Evolutionary conservation across 257 asterid genomes (phyloP).

Genomic region (Gentiana macrophylla): DNA sequence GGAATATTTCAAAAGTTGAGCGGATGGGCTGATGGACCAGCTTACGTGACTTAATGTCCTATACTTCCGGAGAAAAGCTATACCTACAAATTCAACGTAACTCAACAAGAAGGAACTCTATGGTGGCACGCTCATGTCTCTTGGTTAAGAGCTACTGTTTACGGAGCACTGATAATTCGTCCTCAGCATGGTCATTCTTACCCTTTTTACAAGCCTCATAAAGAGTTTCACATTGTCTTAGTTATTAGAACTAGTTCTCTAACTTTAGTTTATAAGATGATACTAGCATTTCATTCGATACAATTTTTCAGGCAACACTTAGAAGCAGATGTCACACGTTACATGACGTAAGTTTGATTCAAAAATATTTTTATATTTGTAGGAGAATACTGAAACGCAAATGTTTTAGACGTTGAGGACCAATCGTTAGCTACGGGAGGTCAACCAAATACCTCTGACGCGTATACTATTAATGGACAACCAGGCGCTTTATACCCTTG

Average conservation of each 20-base stretch:
- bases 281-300: no score
- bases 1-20: constrained; percentile 54
- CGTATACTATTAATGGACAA: constrained; percentile 56
- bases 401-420: constrained; percentile 19
- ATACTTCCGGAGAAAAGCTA: constrained; percentile 51
- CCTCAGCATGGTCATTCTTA: no score
- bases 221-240: no score
- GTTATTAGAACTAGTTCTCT: no score
- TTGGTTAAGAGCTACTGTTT: constrained; percentile 50
- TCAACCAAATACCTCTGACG: constrained; percentile 51
- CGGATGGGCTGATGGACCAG: constrained; percentile 72
- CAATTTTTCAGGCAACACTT: no score
- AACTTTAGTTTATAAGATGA: no score
- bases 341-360: no score
- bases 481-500: constrained; percentile 60
- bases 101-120: constrained; percentile 55
- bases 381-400: constrained; percentile 51
- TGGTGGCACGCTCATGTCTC: constrained; percentile 74
- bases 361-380: background rate
- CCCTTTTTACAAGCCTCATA: no score
- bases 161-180: no score
- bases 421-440: constrained; percentile 35
- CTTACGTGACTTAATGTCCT: constrained; percentile 62
- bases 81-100: constrained; percentile 45
- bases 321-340: no score